These are phyloP conservation scores for Pleurotus pulmonarius DNA, from an alignment of 768 basidiomycete genomes.

Conservation along the genomic window DNA sequence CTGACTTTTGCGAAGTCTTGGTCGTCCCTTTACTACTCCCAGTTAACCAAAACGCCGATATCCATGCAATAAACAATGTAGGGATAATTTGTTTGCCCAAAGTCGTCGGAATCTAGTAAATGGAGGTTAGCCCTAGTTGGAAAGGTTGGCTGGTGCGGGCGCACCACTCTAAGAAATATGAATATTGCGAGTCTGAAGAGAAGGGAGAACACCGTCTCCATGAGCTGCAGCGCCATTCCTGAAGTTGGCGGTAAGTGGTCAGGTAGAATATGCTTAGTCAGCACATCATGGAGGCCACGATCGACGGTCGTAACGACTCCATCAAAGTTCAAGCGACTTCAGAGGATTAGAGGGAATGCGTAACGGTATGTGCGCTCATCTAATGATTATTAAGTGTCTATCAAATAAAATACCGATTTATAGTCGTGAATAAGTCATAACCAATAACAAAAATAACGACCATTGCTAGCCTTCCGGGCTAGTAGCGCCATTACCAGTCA, in stretches of 20 bases:
- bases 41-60: background rate
- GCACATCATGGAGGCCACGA: background rate
- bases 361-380: too few species aligned
- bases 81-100: conserved; percentile 26
- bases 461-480: too few species aligned
- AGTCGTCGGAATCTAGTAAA: conserved; percentile 34
- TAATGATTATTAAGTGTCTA: too few species aligned
- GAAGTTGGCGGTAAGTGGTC: background rate
- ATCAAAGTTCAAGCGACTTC: too few species aligned
- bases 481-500: too few species aligned
- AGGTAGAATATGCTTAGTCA: background rate
- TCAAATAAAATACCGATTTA: too few species aligned
- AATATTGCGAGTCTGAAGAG: conserved; percentile 41
- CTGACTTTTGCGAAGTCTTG: background rate
- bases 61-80: conserved; percentile 22
- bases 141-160: conserved; percentile 14
- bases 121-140: background rate
- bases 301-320: too few species aligned
- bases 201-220: conserved; percentile 18
- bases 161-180: conserved; percentile 49
- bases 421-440: too few species aligned
- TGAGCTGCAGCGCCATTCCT: background rate
- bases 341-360: too few species aligned
- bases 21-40: background rate
- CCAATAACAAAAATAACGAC: too few species aligned